A percentile compares a stretch with the other conserved stretches of the same genome.
Conservation (phyloP, 164 flowering plant genomes). For the Vitis amurensis region DNA sequence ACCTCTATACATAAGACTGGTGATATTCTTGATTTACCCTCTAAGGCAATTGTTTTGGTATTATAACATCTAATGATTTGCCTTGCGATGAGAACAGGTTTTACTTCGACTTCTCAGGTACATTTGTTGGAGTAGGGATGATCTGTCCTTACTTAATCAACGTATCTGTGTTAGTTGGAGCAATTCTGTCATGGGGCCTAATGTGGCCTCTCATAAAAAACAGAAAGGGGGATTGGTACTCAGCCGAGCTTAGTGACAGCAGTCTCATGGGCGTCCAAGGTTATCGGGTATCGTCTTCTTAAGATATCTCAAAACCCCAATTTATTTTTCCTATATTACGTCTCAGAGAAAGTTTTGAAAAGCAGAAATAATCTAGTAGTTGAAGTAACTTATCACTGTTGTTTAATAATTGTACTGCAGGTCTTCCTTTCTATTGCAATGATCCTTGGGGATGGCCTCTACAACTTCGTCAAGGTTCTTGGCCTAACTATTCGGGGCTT, state of each 20-base stretch:
- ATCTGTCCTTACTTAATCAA: conserved; percentile 50
- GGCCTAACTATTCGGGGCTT: too few species aligned
- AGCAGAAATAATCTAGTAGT: neutral
- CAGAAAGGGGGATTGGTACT: conserved; percentile 40
- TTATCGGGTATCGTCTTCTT: conserved; percentile 23
- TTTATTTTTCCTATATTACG: too few species aligned
- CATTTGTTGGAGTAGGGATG: conserved; percentile 58
- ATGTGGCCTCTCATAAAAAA: conserved; percentile 47
- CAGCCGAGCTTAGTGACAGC: conserved; percentile 20
- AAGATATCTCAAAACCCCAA: too few species aligned
- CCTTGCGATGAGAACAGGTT: conserved; percentile 19
- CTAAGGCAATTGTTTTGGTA: too few species aligned
- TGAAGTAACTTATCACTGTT: too few species aligned
- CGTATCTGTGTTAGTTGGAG: conserved; percentile 42
- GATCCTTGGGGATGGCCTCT: conserved; percentile 53
- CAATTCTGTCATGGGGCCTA: conserved; percentile 48
- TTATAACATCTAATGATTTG: too few species aligned
- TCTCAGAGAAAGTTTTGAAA: too few species aligned
- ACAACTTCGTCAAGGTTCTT: conserved; percentile 19
- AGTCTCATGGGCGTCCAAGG: conserved; percentile 46
- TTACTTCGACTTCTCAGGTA: conserved; percentile 52
- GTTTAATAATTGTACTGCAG: conserved; percentile 13
- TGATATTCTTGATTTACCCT: too few species aligned
- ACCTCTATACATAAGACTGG: too few species aligned
- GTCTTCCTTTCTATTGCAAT: conserved; percentile 43